Base-by-base conservation (phyloP, 2,329 filamentous ascomycete species). In the Stagonosporopsis tanaceti region DNA sequence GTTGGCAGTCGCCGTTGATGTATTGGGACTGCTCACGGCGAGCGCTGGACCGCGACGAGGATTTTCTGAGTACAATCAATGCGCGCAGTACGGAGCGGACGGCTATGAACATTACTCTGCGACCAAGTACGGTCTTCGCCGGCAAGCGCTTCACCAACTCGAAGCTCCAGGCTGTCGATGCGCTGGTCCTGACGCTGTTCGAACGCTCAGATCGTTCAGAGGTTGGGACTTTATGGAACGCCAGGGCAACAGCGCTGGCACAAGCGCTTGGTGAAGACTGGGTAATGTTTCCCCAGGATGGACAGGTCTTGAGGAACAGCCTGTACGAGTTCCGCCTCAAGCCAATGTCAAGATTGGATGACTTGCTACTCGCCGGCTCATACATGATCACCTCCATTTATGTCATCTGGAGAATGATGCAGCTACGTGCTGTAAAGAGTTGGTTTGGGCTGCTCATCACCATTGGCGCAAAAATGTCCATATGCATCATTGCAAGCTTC, bases 321-420 rank as follows among this genome's bases (percentile, higher is more conserved):
- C 80, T 92, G 1, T 93, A 92, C 70, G 89, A 93, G 73, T 93
- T 93, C 70, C 89, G 89, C 58, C 92, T 92, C 69, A 87, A 86
- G 28, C 90, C 90, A 7, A 86, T 93, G 67, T 91, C 89, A 14
- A 74, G 82, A 15, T 80, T 83, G 56, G 91, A 93, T 71, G 85
- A 87, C 47, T 67, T 87, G 24, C 79, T 88, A 37, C 80, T 94
- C 17, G 83, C 83, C 2, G 71, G 87, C 8, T 89, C 89, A 1
- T 93, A 94, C 71, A 76, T 81, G 11, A 75, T 89, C 27, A 87
- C 87, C 44, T 75, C 84, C 0, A 57, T 85, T 6, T 93, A 93
- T 70, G 87, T 93, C 53, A 72, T 89, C 28, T 76, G 85, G 63
- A 90, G 85, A 62, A 78, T 94, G 57, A 86, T 87, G 44, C 89